phyloP scores from a whole-genome alignment of 495 filamentous ascomycete genomes.

The Hypoxylon lienhwacheense region DNA sequence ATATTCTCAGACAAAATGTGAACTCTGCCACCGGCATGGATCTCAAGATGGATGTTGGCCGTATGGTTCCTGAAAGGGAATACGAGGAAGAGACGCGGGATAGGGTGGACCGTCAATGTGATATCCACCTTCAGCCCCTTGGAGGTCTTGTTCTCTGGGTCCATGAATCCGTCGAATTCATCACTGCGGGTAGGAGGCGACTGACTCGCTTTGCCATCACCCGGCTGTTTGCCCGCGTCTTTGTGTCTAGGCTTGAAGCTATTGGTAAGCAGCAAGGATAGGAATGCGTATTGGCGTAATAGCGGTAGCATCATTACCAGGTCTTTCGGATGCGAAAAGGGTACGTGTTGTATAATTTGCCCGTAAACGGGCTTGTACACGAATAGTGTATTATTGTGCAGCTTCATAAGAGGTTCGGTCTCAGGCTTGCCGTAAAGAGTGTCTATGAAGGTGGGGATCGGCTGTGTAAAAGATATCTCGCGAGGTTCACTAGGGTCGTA shows the following conservation, averaged over 20 bases:
- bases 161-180: conserved; percentile 44
- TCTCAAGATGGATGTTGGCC: conserved; percentile 57
- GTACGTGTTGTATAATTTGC: conserved; percentile 66
- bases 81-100: conserved; percentile 51
- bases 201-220: conserved; percentile 1
- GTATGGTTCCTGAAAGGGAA: conserved; percentile 51
- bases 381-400: conserved; percentile 70
- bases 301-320: conserved; percentile 74
- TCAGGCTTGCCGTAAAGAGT: conserved; percentile 28
- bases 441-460: conserved; percentile 27
- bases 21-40: conserved; percentile 64
- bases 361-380: conserved; percentile 71
- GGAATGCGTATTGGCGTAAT: conserved; percentile 73
- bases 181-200: conserved; percentile 33
- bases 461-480: conserved; percentile 43
- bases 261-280: conserved; percentile 64
- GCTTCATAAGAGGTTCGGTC: conserved; percentile 47
- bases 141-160: not conserved
- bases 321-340: conserved; percentile 86
- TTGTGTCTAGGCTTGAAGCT: conserved; percentile 50
- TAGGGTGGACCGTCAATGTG: conserved; percentile 48
- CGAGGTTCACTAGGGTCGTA: conserved; percentile 47
- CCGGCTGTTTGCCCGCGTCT: conserved; percentile 9
- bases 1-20: conserved; percentile 48
- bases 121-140: conserved; percentile 50